These are phyloP conservation scores for Eremomyces bilateralis DNA, from an alignment of 495 filamentous ascomycete genomes.

Conservation along the genomic window DNA sequence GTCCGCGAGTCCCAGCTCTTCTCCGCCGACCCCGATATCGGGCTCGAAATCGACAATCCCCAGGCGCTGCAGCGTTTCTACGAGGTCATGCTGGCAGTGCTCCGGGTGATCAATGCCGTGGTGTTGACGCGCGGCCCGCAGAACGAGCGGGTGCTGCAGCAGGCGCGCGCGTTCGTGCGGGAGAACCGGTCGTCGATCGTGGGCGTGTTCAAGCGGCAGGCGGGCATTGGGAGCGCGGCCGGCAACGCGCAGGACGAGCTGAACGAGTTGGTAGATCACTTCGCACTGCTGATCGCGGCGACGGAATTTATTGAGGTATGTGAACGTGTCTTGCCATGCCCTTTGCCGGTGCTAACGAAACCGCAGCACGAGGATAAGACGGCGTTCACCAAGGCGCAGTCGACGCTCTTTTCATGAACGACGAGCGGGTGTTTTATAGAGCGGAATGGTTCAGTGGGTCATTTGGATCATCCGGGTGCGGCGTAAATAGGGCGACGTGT, in stretches of 20 bases:
- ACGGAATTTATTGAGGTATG: constrained; percentile 42
- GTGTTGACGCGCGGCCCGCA: constrained; percentile 59
- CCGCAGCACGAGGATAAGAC: constrained; percentile 1
- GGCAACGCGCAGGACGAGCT: constrained; percentile 22
- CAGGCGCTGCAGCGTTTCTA: constrained; percentile 63
- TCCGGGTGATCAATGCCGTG: constrained; percentile 59
- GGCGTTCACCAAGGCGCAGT: background rate
- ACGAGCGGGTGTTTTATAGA: too few species aligned
- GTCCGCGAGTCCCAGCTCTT: constrained; percentile 64
- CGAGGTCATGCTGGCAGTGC: constrained; percentile 53
- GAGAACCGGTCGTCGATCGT: constrained; percentile 65
- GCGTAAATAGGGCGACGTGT: too few species aligned
- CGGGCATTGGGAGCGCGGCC: constrained; percentile 42
- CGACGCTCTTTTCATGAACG: background rate
- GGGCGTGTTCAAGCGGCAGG: constrained; percentile 77
- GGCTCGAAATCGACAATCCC: constrained; percentile 49
- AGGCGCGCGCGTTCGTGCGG: constrained; percentile 50
- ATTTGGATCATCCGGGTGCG: background rate
- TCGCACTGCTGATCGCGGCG: constrained; percentile 33
- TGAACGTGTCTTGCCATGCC: background rate
- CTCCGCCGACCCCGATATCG: constrained; percentile 79
- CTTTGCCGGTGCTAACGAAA: background rate
- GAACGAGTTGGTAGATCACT: constrained; percentile 35
- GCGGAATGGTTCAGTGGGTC: too few species aligned
- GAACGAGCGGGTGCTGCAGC: constrained; percentile 52